These are phyloP conservation scores for Trichomonas vaginalis DNA, from an alignment of 208 protist genomes.

Conservation along the genomic window DNA sequence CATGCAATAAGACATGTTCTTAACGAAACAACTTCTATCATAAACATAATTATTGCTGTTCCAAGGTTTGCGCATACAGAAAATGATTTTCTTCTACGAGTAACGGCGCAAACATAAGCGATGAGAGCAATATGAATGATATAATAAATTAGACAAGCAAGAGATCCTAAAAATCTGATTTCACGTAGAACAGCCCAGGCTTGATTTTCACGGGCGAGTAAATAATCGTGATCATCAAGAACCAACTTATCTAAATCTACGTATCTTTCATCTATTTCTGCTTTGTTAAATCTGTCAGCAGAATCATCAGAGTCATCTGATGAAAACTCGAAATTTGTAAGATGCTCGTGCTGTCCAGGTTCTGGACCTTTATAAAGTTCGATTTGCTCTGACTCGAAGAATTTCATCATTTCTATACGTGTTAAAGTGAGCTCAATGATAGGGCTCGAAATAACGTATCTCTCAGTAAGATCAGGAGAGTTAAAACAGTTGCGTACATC, in stretches of 20 bases:
- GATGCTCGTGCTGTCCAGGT: not conserved
- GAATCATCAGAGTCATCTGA: not conserved
- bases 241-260: not conserved
- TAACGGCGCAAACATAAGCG: too few species aligned
- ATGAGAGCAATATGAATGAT: too few species aligned
- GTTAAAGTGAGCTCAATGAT: not conserved
- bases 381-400: not conserved
- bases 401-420: not conserved
- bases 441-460: not conserved
- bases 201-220: not conserved
- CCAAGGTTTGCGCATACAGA: too few species aligned
- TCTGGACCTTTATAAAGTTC: not conserved
- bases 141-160: not conserved
- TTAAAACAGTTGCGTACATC: not conserved
- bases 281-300: not conserved
- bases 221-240: not conserved
- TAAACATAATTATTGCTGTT: too few species aligned
- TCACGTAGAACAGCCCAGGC: not conserved
- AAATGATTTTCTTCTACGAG: too few species aligned
- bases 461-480: not conserved
- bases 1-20: too few species aligned
- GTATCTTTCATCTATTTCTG: not conserved
- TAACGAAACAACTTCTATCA: too few species aligned
- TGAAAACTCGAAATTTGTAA: not conserved
- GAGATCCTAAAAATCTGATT: not conserved